These are phyloP conservation scores for Arxiozyma telluris DNA, from an alignment of 1,139 yeast species.

Conservation along the genomic window DNA sequence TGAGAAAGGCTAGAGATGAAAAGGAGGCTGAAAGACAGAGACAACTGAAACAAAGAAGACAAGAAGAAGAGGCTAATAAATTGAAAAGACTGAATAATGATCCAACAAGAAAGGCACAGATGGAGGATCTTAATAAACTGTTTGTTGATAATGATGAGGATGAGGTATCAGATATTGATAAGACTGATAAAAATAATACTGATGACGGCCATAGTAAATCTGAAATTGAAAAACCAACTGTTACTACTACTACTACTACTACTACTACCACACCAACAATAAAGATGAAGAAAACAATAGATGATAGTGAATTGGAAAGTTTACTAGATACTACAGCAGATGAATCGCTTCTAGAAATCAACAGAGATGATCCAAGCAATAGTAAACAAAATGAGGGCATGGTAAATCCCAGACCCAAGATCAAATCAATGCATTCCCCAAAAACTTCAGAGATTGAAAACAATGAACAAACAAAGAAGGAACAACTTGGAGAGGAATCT, in stretches of 20 bases:
- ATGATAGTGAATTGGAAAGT: constrained; percentile 18
- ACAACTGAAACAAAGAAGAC: constrained; percentile 21
- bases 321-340: constrained; percentile 29
- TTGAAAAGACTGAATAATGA: constrained; percentile 11
- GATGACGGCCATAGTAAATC: neutral
- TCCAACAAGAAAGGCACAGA: constrained; percentile 23
- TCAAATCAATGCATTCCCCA: neutral
- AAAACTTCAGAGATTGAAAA: neutral
- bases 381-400: neutral
- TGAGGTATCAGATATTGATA: constrained; percentile 7
- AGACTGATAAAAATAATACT: neutral
- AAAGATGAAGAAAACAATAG: neutral
- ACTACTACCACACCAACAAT: neutral
- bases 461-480: constrained; percentile 3
- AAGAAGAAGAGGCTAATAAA: constrained; percentile 10
- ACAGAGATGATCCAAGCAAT: neutral
- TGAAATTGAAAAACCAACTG: constrained; percentile 3
- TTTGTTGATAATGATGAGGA: constrained; percentile 27
- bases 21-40: constrained; percentile 27
- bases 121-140: constrained; percentile 24
- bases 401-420: neutral
- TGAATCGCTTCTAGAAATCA: constrained; percentile 21
- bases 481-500: constrained; percentile 7
- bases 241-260: neutral
- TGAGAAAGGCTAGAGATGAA: constrained; percentile 28